Conservation (phyloP, 1,284 basidiomycete species). For the Tilletia caries region DNA sequence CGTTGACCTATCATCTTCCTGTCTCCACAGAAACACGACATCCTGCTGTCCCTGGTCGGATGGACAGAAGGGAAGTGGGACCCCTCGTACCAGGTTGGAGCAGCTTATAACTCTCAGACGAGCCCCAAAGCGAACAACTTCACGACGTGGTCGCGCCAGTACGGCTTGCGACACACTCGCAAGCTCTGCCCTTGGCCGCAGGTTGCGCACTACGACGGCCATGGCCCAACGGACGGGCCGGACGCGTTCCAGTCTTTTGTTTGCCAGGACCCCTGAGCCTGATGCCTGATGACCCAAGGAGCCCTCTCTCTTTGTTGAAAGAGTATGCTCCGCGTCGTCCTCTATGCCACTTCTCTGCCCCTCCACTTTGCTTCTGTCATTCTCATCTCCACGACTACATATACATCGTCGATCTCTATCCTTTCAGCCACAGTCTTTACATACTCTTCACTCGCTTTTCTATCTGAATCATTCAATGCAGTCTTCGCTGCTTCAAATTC, state of each 20-base stretch:
- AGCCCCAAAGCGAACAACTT: not conserved
- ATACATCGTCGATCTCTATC: too few species aligned
- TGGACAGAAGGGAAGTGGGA: slow-evolving; percentile 19
- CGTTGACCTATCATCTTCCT: too few species aligned
- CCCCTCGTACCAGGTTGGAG: slow-evolving; percentile 16
- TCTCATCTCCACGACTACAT: too few species aligned
- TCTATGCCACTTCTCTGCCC: too few species aligned
- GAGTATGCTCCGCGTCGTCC: too few species aligned
- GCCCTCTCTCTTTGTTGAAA: too few species aligned
- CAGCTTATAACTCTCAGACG: slow-evolving; percentile 12
- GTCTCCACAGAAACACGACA: slow-evolving; percentile 16
- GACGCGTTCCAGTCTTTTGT: not conserved
- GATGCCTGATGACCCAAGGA: too few species aligned
- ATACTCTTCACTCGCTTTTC: too few species aligned
- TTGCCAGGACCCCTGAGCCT: not conserved
- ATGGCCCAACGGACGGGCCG: not conserved
- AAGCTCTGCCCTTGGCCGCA: slow-evolving; percentile 23
- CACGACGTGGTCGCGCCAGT: not conserved
- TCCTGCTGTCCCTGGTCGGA: slow-evolving; percentile 20
- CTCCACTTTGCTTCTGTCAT: too few species aligned
- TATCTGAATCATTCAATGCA: too few species aligned
- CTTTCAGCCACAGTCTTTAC: too few species aligned
- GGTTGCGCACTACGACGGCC: not conserved
- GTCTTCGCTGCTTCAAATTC: too few species aligned
- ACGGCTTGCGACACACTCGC: slow-evolving; percentile 22